These are phyloP conservation scores for Lactarius evosmus DNA, from an alignment of 768 basidiomycete genomes.

Conservation along the genomic window DNA sequence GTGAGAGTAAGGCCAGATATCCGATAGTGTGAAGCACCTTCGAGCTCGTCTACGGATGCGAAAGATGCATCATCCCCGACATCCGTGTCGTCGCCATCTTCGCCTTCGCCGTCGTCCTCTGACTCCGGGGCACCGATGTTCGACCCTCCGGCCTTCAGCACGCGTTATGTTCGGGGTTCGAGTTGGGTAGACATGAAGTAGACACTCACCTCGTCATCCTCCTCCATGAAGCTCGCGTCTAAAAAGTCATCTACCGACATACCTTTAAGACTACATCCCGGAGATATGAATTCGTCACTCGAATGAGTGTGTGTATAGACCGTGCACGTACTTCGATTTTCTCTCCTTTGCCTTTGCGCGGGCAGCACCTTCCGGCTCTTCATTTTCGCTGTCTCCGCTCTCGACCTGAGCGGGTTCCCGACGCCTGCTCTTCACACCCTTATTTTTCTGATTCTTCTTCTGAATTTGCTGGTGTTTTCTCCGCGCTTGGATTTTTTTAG, in stretches of 20 bases:
- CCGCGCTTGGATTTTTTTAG: constrained; percentile 81
- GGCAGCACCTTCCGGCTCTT: not conserved
- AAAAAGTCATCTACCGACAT: constrained; percentile 80
- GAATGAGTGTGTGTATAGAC: not conserved
- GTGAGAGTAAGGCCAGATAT: not conserved
- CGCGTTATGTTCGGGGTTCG: not conserved
- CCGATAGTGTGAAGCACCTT: constrained; percentile 42
- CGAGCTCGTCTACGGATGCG: constrained; percentile 75
- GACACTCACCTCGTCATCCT: constrained; percentile 46
- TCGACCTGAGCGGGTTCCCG: constrained; percentile 31
- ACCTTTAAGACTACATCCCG: constrained; percentile 39
- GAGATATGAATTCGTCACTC: not conserved
- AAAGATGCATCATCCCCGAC: constrained; percentile 69
- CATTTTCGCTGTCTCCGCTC: constrained; percentile 32
- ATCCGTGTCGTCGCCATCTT: constrained; percentile 37
- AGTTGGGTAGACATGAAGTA: not conserved
- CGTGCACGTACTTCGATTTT: constrained; percentile 26
- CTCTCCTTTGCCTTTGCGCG: constrained; percentile 29
- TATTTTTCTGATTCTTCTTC: constrained; percentile 65
- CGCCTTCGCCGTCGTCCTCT: constrained; percentile 41
- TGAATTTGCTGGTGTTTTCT: constrained; percentile 74
- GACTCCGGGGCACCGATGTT: constrained; percentile 42
- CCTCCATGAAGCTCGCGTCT: constrained; percentile 68
- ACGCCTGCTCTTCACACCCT: constrained; percentile 33
- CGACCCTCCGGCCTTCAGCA: constrained; percentile 32